These are phyloP conservation scores for Ceratopteris richardii DNA, from an alignment of 75 land plant species.

Conservation along the genomic window DNA sequence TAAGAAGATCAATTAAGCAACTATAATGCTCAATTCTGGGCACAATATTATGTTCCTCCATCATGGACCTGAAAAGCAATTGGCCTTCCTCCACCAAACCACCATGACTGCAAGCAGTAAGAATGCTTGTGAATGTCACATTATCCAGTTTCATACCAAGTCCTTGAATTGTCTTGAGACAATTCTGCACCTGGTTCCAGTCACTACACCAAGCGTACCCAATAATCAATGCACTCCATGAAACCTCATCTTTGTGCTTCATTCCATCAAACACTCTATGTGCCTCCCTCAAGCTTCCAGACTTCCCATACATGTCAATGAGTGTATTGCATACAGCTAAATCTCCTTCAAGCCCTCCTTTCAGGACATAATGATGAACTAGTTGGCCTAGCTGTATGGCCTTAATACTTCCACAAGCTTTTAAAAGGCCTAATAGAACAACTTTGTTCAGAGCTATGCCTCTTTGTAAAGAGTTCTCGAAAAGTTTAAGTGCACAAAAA, in stretches of 20 bases:
- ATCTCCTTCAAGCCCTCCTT: conserved; percentile 13
- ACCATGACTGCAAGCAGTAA: conserved; percentile 56
- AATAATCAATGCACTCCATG: conserved; percentile 33
- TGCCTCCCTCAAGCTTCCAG: conserved; percentile 36
- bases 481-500: conserved; percentile 41
- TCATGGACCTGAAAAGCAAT: conserved; percentile 33
- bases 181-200: conserved; percentile 10
- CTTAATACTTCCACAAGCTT: conserved; percentile 34
- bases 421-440: conserved; percentile 31
- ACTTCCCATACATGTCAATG: conserved; percentile 48
- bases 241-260: conserved; percentile 27
- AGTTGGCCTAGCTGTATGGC: conserved; percentile 17
- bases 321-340: conserved; percentile 34
- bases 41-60: conserved; percentile 18
- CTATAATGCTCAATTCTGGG: conserved; percentile 58
- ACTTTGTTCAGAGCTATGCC: conserved; percentile 19
- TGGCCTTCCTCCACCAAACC: conserved; percentile 44
- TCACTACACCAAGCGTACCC: conserved; percentile 14
- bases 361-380: conserved; percentile 18
- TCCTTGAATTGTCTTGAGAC: conserved; percentile 23
- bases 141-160: conserved; percentile 29
- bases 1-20: conserved; percentile 64
- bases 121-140: conserved; percentile 29
- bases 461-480: conserved; percentile 30
- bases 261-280: conserved; percentile 27